Percentiles rank a stretch among this genome's conserved stretches.
Conservation (phyloP, 495 filamentous ascomycete genomes). For the Neurospora cerealis region DNA sequence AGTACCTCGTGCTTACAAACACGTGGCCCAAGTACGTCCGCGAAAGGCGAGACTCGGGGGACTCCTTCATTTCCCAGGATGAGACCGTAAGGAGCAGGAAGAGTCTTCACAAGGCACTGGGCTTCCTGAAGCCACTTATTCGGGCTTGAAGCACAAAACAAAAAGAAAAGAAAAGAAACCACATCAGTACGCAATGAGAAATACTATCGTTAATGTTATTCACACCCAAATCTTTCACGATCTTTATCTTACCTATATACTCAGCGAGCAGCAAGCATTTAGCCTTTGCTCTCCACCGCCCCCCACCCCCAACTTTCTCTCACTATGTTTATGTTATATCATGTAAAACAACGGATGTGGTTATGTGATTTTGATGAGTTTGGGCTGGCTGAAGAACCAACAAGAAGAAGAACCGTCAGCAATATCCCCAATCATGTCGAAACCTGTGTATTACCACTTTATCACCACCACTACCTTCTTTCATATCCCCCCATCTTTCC, state of each 20-base stretch:
- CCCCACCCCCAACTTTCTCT: not conserved
- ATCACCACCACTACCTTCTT: not conserved
- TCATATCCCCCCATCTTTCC: not conserved
- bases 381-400: not conserved
- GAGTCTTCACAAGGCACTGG: conserved; percentile 5
- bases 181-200: not conserved
- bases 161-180: not conserved
- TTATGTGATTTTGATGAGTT: not conserved
- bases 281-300: not conserved
- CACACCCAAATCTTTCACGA: not conserved
- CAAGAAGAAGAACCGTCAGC: not conserved
- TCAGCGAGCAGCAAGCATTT: not conserved
- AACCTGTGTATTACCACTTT: not conserved
- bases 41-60: conserved; percentile 16
- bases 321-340: not conserved
- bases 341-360: not conserved
- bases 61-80: conserved; percentile 1
- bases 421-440: not conserved
- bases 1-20: conserved; percentile 59
- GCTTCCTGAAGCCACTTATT: conserved; percentile 7
- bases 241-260: not conserved
- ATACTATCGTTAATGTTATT: not conserved
- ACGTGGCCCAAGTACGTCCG: conserved; percentile 59
- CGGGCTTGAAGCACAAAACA: not conserved
- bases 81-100: conserved; percentile 1